These are phyloP conservation scores for Senecio squalidus DNA, from an alignment of 140 eudicot genomes.

Conservation along the genomic window DNA sequence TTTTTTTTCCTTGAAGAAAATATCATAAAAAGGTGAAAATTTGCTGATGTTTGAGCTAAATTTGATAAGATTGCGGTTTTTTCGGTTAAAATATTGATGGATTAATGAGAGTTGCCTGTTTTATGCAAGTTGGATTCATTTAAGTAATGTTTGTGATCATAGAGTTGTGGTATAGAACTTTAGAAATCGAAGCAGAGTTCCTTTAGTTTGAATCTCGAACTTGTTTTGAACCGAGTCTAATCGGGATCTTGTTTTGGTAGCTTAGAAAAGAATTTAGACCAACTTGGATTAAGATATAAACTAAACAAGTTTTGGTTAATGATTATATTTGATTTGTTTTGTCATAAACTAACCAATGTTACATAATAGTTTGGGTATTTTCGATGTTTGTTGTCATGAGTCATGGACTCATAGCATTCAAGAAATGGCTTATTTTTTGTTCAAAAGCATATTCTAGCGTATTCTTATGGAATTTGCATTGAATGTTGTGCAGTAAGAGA, in stretches of 20 bases:
- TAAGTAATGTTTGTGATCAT: conserved; percentile 5
- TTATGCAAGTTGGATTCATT: conserved; percentile 3
- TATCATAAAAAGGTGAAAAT: no score
- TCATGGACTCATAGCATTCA: neutral
- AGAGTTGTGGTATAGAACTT: neutral
- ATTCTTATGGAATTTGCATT: neutral
- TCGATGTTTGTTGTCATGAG: neutral
- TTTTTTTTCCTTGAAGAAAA: no score
- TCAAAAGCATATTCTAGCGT: conserved; percentile 4
- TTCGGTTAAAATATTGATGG: neutral
- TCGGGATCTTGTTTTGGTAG: conserved; percentile 13
- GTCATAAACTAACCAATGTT: neutral
- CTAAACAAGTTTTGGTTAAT: neutral
- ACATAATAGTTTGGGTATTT: neutral
- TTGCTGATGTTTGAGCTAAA: no score
- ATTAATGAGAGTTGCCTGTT: neutral
- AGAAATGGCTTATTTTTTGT: neutral
- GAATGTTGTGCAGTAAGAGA: conserved; percentile 38
- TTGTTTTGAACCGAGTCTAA: neutral
- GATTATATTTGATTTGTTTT: neutral
- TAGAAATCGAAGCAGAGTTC: neutral
- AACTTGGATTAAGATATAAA: neutral
- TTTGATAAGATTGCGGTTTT: no score
- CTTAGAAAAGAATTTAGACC: conserved; percentile 1
- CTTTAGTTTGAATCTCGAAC: neutral